Evolutionary conservation across 2,329 filamentous ascomycete species (phyloP), one percentile per base, ranked within the genome.

Genomic region (Apiospora malaysiana): DNA sequence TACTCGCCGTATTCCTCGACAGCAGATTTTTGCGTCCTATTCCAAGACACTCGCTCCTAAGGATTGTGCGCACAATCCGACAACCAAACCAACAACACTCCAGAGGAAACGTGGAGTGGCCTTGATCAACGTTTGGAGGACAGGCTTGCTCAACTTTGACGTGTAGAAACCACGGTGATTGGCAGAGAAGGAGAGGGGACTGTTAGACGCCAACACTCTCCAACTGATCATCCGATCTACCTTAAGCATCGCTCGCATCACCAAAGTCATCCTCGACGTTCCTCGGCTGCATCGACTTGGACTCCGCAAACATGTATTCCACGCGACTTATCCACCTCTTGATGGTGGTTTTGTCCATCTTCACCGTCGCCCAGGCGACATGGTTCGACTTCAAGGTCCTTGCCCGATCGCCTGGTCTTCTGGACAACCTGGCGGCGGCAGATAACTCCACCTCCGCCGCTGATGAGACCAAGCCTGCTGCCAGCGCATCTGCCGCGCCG

Each of bases 341-440:
- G 70, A 76, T 88, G 73, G 79, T 87, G 74, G 85, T 84, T 59
- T 79, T 89, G 68, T 85, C 85, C 59, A 77, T 86, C 71, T 73
- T 84, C 69, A 82, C 81, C 65, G 79, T 85, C 47, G 84, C 84
- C 63, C 85, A 88, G 75, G 87, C 81, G 70, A 77, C 80, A 43
- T 78, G 79, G 72, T 71, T 81, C 46, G 75, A 80, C 71, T 71
- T 74, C 49, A 70, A 74, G 25, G n/a, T 49, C 16, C 77, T 73
- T 42, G 75, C 74, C 27, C 75, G 77, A 27, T 74, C 71, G n/a
- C 46, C 71, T 25, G 75, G 71, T 63, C 72, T 79, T 12, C 74
- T 75, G 70, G 69, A 65, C 47, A 76, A 76, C 67, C 77, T 78
- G 68, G 42, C 42, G 25, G 32, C n/a, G 67, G 47, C 42, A 18